Evolutionary conservation across 2,329 filamentous ascomycete species (phyloP).

Genomic region (Ophiocordyceps camponoti-leonardi): DNA sequence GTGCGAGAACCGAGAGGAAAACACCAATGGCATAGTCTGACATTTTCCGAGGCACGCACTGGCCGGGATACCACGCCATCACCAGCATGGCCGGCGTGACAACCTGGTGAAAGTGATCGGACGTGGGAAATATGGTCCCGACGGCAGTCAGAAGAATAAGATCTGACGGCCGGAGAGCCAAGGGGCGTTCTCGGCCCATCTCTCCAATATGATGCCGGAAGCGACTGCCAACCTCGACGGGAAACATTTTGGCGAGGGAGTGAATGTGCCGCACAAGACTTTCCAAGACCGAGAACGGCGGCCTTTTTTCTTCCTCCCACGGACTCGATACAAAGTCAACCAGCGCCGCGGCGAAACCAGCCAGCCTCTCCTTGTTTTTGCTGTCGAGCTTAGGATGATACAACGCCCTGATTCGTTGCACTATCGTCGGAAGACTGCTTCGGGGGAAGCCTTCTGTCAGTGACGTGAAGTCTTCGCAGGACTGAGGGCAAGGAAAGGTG

Average conservation of each 20-base stretch:
- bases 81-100: conserved; percentile 77
- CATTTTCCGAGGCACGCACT: conserved; percentile 50
- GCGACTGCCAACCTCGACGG: conserved; percentile 56
- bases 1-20: conserved; percentile 59
- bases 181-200: conserved; percentile 29
- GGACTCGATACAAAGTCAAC: conserved; percentile 43
- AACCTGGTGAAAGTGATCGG: conserved; percentile 92
- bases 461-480: conserved; percentile 55
- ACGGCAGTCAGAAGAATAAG: conserved; percentile 71
- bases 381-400: conserved; percentile 76
- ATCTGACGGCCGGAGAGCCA: conserved; percentile 48
- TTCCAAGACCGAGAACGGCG: conserved; percentile 56
- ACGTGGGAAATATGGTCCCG: conserved; percentile 76
- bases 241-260: conserved; percentile 75
- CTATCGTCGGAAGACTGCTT: conserved; percentile 54
- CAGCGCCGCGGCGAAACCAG: conserved; percentile 47
- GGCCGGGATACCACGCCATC: conserved; percentile 69
- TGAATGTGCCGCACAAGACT: conserved; percentile 77
- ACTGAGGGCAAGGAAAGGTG: conserved; percentile 72
- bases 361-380: conserved; percentile 71
- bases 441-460: conserved; percentile 43
- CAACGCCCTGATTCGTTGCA: conserved; percentile 82
- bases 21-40: conserved; percentile 55
- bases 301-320: conserved; percentile 22
- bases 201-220: conserved; percentile 58